phyloP scores from a whole-genome alignment of 768 basidiomycete genomes.

The Mycena latifolia region DNA sequence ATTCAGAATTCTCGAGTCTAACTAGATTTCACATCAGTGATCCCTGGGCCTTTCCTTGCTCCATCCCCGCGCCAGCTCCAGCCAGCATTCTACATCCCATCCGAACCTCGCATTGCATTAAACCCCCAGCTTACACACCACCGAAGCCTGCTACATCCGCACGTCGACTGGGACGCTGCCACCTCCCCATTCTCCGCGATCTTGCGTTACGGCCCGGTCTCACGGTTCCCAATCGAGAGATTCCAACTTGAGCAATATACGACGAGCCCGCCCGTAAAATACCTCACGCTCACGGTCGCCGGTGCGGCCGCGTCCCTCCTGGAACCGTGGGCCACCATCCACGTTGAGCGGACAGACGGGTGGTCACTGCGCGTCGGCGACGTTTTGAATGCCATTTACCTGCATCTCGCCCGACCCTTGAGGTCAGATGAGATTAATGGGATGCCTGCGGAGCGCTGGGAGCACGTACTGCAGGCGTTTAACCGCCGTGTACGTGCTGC shows the following conservation, averaged over 20 bases:
- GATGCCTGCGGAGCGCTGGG: conserved; percentile 6
- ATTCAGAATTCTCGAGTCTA: too few species aligned
- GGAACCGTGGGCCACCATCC: conserved; percentile 5
- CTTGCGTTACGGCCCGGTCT: neutral
- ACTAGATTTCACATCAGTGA: too few species aligned
- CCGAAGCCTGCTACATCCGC: neutral
- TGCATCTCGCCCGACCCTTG: conserved; percentile 4
- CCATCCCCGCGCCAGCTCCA: too few species aligned
- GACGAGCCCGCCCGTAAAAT: neutral
- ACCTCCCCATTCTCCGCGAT: neutral
- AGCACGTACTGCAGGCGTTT: neutral
- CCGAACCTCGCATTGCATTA: neutral
- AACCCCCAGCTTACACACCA: conserved; percentile 2
- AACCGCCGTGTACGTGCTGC: conserved; percentile 4
- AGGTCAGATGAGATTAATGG: neutral
- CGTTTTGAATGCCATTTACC: conserved; percentile 14
- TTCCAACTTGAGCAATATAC: conserved; percentile 10
- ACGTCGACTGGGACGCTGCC: conserved; percentile 18
- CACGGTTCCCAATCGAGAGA: neutral
- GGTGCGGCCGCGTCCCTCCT: neutral
- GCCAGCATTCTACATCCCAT: too few species aligned
- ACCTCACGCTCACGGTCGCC: neutral
- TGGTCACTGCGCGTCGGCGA: conserved; percentile 3
- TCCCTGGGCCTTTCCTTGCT: too few species aligned
- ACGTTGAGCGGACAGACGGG: conserved; percentile 11